phyloP scores from a whole-genome alignment of 495 filamentous ascomycete genomes.

The Xylaria sp. region DNA sequence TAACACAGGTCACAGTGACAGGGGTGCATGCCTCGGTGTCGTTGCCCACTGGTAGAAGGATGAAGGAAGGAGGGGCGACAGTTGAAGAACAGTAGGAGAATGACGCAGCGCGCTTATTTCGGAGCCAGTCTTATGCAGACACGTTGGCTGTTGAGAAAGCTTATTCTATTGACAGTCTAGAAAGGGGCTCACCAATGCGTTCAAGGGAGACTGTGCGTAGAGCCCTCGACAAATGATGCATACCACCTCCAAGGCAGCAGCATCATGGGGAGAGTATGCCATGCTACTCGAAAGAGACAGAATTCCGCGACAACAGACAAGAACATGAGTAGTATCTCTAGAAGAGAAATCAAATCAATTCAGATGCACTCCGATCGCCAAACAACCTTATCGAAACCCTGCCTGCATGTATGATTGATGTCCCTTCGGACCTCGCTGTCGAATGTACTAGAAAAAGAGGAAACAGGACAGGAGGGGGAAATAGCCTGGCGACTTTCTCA shows the following conservation, averaged over 20 bases:
- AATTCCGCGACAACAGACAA: background rate
- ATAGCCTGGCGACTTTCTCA: conserved; percentile 13
- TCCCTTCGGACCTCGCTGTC: conserved; percentile 40
- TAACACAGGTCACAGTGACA: conserved; percentile 5
- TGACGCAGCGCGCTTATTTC: background rate
- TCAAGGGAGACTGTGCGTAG: conserved; percentile 19
- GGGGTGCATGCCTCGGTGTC: conserved; percentile 1
- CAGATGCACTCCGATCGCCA: conserved; percentile 53
- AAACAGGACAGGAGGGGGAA: conserved; percentile 37
- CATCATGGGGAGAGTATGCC: background rate
- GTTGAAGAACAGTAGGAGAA: background rate
- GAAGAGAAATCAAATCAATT: conserved; percentile 50
- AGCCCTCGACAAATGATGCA: background rate
- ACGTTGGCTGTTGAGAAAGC: conserved; percentile 5
- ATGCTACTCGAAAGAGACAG: conserved; percentile 19
- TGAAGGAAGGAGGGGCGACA: background rate
- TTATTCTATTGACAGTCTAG: conserved; percentile 23
- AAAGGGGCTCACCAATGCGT: conserved; percentile 1
- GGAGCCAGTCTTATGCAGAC: conserved; percentile 10
- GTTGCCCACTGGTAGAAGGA: background rate
- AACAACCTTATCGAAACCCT: conserved; percentile 55
- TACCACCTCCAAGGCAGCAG: background rate
- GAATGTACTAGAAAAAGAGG: conserved; percentile 50
- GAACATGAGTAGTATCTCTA: conserved; percentile 22
- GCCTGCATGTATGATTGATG: conserved; percentile 48